Percentiles rank a stretch among this genome's conserved stretches.
Conservation (phyloP, 371 early-diverging fungal species). For the Mortierella sp. region DNA sequence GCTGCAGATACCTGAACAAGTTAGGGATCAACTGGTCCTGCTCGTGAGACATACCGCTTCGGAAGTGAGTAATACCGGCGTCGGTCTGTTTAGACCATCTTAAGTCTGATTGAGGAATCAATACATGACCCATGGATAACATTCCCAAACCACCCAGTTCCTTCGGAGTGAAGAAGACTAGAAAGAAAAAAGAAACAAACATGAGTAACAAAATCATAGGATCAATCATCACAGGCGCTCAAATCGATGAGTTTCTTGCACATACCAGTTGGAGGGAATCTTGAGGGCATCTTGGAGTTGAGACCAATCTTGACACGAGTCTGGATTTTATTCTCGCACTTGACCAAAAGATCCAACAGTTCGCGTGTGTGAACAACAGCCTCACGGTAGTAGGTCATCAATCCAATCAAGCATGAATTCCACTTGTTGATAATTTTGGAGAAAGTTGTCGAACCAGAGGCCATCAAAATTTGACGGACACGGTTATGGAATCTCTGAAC, state of each 20-base stretch:
- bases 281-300: constrained; percentile 98
- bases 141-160: constrained; percentile 99
- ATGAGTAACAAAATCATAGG: background rate
- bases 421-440: constrained; percentile 99
- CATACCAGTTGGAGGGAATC: constrained; percentile 94
- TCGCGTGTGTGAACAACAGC: constrained; percentile 98
- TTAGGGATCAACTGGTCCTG: constrained; percentile 98
- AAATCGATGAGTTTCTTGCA: background rate
- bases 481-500: constrained; percentile 96
- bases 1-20: constrained; percentile 97
- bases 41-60: constrained; percentile 98
- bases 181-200: constrained; percentile 4
- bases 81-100: constrained; percentile 98
- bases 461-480: constrained; percentile 97
- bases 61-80: constrained; percentile 97
- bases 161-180: constrained; percentile 77
- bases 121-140: constrained; percentile 98
- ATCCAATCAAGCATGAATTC: constrained; percentile 94
- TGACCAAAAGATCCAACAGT: constrained; percentile 94
- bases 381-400: constrained; percentile 99
- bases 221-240: background rate
- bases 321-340: constrained; percentile 98
- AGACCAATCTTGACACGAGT: constrained; percentile 99
- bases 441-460: constrained; percentile 97
- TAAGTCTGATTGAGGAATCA: constrained; percentile 97